These are phyloP conservation scores for Alternaria angustiovoidea DNA, from an alignment of 2,329 filamentous ascomycete genomes.

Conservation along the genomic window DNA sequence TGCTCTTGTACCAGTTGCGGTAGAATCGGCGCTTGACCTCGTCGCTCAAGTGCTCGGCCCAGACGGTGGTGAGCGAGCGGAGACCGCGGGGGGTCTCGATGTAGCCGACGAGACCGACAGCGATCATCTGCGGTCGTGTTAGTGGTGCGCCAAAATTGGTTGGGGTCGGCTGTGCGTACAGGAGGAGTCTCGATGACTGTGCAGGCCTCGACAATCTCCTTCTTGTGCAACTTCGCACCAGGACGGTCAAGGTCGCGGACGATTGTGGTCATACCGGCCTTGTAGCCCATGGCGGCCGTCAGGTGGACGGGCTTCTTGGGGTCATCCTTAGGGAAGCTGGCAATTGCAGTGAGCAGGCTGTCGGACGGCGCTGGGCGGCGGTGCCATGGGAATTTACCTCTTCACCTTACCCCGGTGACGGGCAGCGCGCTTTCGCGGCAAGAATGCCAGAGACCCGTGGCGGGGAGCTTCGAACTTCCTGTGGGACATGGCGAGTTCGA, in stretches of 20 bases:
- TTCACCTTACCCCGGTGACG: slow-evolving; percentile 98
- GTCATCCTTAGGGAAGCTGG: slow-evolving; percentile 99
- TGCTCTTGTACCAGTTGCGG: slow-evolving; percentile 99
- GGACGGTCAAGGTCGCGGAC: slow-evolving; percentile 99
- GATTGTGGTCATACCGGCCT: slow-evolving; percentile 99
- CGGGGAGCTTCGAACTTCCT: slow-evolving; percentile 86
- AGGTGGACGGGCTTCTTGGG: slow-evolving; percentile 99
- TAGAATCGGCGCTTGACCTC: slow-evolving; percentile 99
- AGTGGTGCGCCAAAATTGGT: slow-evolving; percentile 54
- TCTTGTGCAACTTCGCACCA: slow-evolving; percentile 99
- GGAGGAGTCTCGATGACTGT: slow-evolving; percentile 55
- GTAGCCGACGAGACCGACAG: slow-evolving; percentile 99
- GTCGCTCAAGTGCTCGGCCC: slow-evolving; percentile 99
- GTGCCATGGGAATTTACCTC: slow-evolving; percentile 75
- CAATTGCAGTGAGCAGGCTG: slow-evolving; percentile 34
- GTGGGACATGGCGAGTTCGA: slow-evolving; percentile 61
- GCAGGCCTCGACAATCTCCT: slow-evolving; percentile 56
- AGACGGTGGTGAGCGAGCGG: slow-evolving; percentile 98
- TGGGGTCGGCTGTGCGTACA: slow-evolving; percentile 73
- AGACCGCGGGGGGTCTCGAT: slow-evolving; percentile 99
- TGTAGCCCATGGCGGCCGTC: slow-evolving; percentile 98
- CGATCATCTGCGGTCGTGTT: slow-evolving; percentile 81
- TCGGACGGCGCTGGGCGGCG: slow-evolving; percentile 25
- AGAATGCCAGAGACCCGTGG: slow-evolving; percentile 76
- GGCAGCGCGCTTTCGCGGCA: slow-evolving; percentile 81